Evolutionary conservation across 306 rosid species (phyloP).

Genomic region (Dalbergia oliveri): DNA sequence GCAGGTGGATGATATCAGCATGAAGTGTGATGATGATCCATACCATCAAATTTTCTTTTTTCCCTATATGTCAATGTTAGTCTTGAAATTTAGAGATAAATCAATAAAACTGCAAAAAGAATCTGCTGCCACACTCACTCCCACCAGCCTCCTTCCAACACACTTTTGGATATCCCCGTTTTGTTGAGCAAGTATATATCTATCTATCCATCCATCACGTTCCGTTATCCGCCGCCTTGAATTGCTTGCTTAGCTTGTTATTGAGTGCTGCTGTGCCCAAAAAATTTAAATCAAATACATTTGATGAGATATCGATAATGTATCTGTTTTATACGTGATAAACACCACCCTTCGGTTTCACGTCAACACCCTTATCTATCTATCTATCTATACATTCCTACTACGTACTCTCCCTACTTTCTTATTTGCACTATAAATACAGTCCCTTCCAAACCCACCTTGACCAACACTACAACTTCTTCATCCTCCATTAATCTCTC

Average conservation of each 20-base stretch:
- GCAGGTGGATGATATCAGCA: conserved; percentile 74
- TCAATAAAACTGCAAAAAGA: conserved; percentile 5
- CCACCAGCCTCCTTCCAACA: conserved; percentile 40
- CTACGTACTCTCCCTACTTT: conserved; percentile 26
- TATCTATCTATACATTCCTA: not conserved
- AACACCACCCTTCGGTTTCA: conserved; percentile 57
- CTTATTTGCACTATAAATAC: conserved; percentile 55
- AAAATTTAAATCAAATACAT: not conserved
- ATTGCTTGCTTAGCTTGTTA: conserved; percentile 27
- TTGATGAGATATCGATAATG: conserved; percentile 30
- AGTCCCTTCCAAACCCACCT: conserved; percentile 27
- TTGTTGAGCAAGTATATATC: not conserved
- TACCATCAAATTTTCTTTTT: conserved; percentile 10
- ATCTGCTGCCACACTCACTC: conserved; percentile 14
- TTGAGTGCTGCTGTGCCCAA: conserved; percentile 26
- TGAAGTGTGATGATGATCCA: conserved; percentile 81
- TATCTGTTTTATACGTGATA: conserved; percentile 41
- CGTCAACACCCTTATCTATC: conserved; percentile 47
- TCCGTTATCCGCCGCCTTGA: conserved; percentile 59
- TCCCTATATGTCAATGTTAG: not conserved
- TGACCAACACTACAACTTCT: conserved; percentile 11
- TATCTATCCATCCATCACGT: conserved; percentile 37
- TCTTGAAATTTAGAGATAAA: not conserved
- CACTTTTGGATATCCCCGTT: conserved; percentile 49
- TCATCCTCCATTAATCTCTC: not conserved